These are phyloP conservation scores for Exophiala mesophila DNA, from an alignment of 2,329 filamentous ascomycete genomes.

Conservation along the genomic window DNA sequence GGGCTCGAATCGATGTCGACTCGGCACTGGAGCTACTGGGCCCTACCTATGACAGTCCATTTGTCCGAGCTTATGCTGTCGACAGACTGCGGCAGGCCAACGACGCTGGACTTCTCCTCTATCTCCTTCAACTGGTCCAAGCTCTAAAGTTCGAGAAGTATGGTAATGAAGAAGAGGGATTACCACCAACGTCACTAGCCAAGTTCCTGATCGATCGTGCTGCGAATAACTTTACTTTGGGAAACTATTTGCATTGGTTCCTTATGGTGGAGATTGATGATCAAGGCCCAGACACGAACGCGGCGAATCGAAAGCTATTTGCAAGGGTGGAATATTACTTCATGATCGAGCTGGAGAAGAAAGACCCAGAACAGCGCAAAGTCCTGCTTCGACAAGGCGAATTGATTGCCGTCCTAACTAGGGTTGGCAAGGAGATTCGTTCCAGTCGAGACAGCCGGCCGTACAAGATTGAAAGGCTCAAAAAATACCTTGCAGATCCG, in stretches of 20 bases:
- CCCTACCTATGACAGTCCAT: constrained; percentile 81
- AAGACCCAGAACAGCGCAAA: constrained; percentile 68
- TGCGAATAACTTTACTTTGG: constrained; percentile 79
- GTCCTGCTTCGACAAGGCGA: constrained; percentile 82
- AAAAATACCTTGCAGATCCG: constrained; percentile 76
- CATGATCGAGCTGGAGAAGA: constrained; percentile 77
- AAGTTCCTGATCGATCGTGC: constrained; percentile 85
- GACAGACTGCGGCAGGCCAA: constrained; percentile 86
- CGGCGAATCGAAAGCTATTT: constrained; percentile 72
- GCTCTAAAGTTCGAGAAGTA: constrained; percentile 90
- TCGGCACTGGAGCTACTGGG: constrained; percentile 88
- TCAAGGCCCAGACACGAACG: constrained; percentile 65
- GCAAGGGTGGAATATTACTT: constrained; percentile 94
- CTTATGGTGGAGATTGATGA: constrained; percentile 97
- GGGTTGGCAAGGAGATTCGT: constrained; percentile 83
- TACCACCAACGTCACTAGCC: constrained; percentile 76
- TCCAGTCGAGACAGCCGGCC: constrained; percentile 70
- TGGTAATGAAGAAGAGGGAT: constrained; percentile 57
- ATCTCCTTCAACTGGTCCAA: constrained; percentile 90
- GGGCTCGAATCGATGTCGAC: constrained; percentile 96
- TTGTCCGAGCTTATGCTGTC: constrained; percentile 88
- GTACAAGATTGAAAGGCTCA: constrained; percentile 77
- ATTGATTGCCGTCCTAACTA: constrained; percentile 78
- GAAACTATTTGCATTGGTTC: constrained; percentile 97
- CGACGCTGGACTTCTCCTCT: constrained; percentile 84